Percentiles rank a stretch among this genome's conserved stretches.
Conservation (phyloP, 2,329 filamentous ascomycete species). For the Shiraia bambusicola region DNA sequence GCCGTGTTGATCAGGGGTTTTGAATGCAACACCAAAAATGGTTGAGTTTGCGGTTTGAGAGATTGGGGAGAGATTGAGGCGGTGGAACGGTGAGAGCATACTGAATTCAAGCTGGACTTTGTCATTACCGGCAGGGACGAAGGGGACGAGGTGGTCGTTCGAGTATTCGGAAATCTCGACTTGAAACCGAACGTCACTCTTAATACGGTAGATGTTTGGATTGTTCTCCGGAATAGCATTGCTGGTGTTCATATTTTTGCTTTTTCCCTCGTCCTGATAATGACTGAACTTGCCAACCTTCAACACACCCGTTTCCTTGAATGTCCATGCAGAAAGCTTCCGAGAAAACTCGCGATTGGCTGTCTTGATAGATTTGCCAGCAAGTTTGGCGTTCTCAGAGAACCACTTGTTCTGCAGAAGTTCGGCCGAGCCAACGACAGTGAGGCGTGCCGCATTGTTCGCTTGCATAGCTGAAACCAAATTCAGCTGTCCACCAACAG, state of each 20-base stretch:
- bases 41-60: slow-evolving; percentile 65
- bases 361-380: slow-evolving; percentile 61
- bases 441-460: slow-evolving; percentile 88
- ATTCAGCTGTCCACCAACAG: slow-evolving; percentile 77
- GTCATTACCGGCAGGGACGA: slow-evolving; percentile 68
- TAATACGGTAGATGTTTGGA: slow-evolving; percentile 89
- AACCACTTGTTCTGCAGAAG: slow-evolving; percentile 90
- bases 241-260: slow-evolving; percentile 45
- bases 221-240: slow-evolving; percentile 58
- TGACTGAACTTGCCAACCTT: slow-evolving; percentile 83
- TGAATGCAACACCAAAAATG: slow-evolving; percentile 74
- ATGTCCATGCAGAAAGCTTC: slow-evolving; percentile 88
- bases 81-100: slow-evolving; percentile 98
- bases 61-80: slow-evolving; percentile 67
- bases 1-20: slow-evolving; percentile 91
- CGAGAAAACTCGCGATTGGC: slow-evolving; percentile 84
- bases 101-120: slow-evolving; percentile 91
- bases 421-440: slow-evolving; percentile 81
- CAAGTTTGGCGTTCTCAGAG: slow-evolving; percentile 66
- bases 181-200: slow-evolving; percentile 87
- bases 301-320: slow-evolving; percentile 89
- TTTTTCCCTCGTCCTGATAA: slow-evolving; percentile 60
- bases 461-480: slow-evolving; percentile 87
- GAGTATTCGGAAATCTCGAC: slow-evolving; percentile 87
- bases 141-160: slow-evolving; percentile 74